Evolutionary conservation across 2,329 filamentous ascomycete species (phyloP).

Genomic region (Curvularia hawaiiensis): DNA sequence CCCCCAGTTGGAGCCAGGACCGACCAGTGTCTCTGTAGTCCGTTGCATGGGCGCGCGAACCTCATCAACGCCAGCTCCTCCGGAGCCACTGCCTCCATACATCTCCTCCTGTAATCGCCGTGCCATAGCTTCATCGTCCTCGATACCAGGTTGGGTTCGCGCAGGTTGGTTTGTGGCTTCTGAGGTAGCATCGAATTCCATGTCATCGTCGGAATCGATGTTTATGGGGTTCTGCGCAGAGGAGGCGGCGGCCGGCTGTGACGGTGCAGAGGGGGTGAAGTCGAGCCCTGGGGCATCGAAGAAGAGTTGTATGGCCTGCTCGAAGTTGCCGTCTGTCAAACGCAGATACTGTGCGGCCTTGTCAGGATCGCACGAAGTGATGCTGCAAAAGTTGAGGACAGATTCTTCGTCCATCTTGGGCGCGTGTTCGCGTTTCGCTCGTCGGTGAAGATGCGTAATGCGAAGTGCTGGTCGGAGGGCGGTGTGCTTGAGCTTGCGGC

Average conservation of each 20-base stretch:
- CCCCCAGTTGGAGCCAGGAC: slow-evolving; percentile 65
- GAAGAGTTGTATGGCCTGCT: slow-evolving; percentile 86
- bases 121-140: slow-evolving; percentile 94
- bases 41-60: slow-evolving; percentile 90
- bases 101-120: slow-evolving; percentile 90
- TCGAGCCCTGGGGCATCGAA: slow-evolving; percentile 84
- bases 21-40: slow-evolving; percentile 89
- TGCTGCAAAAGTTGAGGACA: slow-evolving; percentile 76
- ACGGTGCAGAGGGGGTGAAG: slow-evolving; percentile 47
- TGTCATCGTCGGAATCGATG: slow-evolving; percentile 78
- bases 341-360: slow-evolving; percentile 83
- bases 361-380: slow-evolving; percentile 76
- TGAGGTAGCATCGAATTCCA: slow-evolving; percentile 52
- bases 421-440: slow-evolving; percentile 5
- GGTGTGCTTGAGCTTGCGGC: not conserved
- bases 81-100: slow-evolving; percentile 63
- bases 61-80: slow-evolving; percentile 56
- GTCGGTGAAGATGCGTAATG: not conserved
- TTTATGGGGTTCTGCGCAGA: slow-evolving; percentile 66
- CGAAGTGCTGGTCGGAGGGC: not conserved
- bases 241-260: slow-evolving; percentile 42
- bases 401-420: slow-evolving; percentile 55
- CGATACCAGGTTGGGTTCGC: slow-evolving; percentile 54
- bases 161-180: slow-evolving; percentile 33
- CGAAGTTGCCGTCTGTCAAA: slow-evolving; percentile 81